Evolutionary conservation across 495 filamentous ascomycete species (phyloP), one percentile per base, ranked within the genome.

Genomic region (Aspergillus nidulans): DNA sequence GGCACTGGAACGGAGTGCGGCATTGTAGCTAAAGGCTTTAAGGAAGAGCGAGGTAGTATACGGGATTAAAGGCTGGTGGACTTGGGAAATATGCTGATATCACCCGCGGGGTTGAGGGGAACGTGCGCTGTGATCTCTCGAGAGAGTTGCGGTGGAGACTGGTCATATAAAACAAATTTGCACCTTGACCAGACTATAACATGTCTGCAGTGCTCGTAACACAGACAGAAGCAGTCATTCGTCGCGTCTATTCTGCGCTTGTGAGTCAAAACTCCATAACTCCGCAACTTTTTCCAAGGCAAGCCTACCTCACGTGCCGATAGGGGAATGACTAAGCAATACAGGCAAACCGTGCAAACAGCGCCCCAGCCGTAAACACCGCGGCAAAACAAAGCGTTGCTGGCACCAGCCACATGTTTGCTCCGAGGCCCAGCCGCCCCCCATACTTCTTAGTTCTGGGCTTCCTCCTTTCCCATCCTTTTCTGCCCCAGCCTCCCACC

Each of bases 1-100:
- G 89, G 85, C 64, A 90, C 83, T 19, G 83, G 77, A 25, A 58
- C 42, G 6, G 62, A 57, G 24, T 61, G 58, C 44, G 56, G 56
- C 59, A 64, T 64, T 26, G 16, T 44, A 32, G 19, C n/a, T 20
- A 41, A 34, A 13, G n/a, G n/a, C n/a, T n/a, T 28, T 39, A 20
- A 25, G 18, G 18, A 21, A 6, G 24, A 12, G 40, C 40, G 40
- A 43, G 36, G 36, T 18, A 4, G 15, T 39, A 16, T 23, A 38
- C 6, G 15, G 28, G 25, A 13, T 15, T 3, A 23, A 10, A 24
- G 32, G 25, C 18, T 25, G 18, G 28, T 36, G 20, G 39, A n/a
- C n/a, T n/a, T n/a, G n/a, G n/a, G n/a, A 19, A 16, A 53, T 24
- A 32, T 53, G 20, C 18, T 40, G 21, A 26, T 45, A 39, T 28